phyloP scores from a whole-genome alignment of 2,329 filamentous ascomycete genomes.

The Aspergillus pseudotamarii region DNA sequence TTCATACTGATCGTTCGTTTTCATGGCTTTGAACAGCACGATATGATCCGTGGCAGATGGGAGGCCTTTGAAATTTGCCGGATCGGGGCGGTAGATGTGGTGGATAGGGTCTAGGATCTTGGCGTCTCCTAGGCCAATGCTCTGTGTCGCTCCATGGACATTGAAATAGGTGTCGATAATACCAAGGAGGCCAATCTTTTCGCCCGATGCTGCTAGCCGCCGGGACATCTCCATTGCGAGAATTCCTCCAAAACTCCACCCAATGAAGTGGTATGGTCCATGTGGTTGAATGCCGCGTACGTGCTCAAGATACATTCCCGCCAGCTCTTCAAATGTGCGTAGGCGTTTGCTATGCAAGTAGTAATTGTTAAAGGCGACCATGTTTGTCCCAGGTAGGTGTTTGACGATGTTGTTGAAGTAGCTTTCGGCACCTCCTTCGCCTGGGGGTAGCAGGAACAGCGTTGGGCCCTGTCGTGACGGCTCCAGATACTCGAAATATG shows the following conservation, averaged over 20 bases:
- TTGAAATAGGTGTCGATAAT: background rate
- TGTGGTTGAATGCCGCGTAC: background rate
- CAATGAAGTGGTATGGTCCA: background rate
- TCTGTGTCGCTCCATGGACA: background rate
- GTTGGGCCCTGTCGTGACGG: background rate
- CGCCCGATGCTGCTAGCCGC: background rate
- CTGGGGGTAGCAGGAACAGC: background rate
- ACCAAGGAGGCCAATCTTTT: background rate
- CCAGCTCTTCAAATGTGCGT: background rate
- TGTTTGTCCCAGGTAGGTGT: background rate
- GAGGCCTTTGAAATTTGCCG: background rate
- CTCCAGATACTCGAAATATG: background rate
- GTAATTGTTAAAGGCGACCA: background rate
- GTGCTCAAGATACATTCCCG: background rate
- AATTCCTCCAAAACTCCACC: background rate
- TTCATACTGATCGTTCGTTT: background rate
- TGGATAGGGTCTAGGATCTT: background rate
- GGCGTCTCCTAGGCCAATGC: background rate
- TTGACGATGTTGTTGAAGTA: background rate
- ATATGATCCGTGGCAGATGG: background rate
- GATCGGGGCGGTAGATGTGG: background rate
- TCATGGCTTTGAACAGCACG: background rate
- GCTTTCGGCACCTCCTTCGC: background rate
- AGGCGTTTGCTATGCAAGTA: background rate
- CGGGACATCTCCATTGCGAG: background rate